Base-by-base conservation (phyloP, 108 stramenopile species). In the Cyclotella atomus region DNA sequence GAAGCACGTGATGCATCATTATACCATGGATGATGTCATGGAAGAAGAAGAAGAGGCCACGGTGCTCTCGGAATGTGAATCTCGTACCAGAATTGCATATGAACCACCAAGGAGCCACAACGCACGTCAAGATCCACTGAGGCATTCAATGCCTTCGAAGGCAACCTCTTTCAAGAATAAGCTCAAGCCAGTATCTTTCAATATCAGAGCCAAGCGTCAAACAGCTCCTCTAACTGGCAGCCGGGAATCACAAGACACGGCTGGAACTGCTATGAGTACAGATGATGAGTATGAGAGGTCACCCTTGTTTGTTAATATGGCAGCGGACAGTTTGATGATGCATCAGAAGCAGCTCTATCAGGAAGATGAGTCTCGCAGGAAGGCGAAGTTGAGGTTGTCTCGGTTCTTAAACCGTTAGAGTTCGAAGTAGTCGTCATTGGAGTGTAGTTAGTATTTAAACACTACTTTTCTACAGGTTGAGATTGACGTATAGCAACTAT, bases 21-120 rank as follows among this genome's bases (percentile, higher is more conserved):
- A 19, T 24, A 27, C 36, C 21, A 43, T 62, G 36, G 61, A 62
- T 0, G 33, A 35, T 59, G 57, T 59, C 16, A 32, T 19, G 6
- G 61, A 62, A 62, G 61, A 65, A 46, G 43, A 65, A 2, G 64
- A 65, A n/a, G 64, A 65, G 17, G 64, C 17, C 7, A 32, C 45
- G 17, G 29, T 65, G n/a, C 45, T 65, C 0, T 65, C 64, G 1
- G 64, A 21, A n/a, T 46, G 64, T 34, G 8, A 27, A 1, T 34
- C 64, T 30, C 28, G 21, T 9, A 41, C 38, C 38, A 41, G 7
- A 12, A 41, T 41, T 12, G 38, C 38, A 41, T 41, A n/a, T n/a
- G n/a, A n/a, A n/a, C n/a, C 2, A 23, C 24, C 38, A 24, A 62
- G 20, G 21, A 2, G 20, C 12, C 23, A 62, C 21, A 9, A 8